Base-by-base conservation (phyloP, 805 yeast species). In the Candida easanensis region DNA sequence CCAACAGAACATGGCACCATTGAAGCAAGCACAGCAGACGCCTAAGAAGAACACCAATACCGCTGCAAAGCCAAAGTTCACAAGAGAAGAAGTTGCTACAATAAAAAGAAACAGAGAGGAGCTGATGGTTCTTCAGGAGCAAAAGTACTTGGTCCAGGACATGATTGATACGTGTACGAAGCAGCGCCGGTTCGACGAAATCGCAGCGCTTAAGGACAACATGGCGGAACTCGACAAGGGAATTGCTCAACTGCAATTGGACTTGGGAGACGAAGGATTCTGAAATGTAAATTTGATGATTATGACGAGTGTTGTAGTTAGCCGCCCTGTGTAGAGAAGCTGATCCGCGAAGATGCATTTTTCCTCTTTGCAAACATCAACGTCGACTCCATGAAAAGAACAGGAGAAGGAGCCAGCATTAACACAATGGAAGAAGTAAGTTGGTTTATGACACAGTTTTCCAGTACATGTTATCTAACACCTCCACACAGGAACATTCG, bases 81-180 rank as follows among this genome's bases (percentile, higher is more conserved):
- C 58, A 16, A 36, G 71, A 69, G 37, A 77, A 62, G 56, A 63
- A 2, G 71, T 81, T 4, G 72, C 76, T 39, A 75, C 81, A 49
- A 74, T 84, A 9, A 70, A 89, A 33, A 72, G 72, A 38, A 64
- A 71, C 21, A 65, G 93, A 36, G 91, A 88, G 51, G 82, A 84
- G 18, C 33, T 30, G 19, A 30, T 30, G 33, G 33, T 30, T 8
- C 64, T 88, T 57, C 83, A 83, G 47, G 98, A 90, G 58, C 98
- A 90, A 56, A 71, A 73, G 52, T 90, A 77, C 52, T 63, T 91
- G 47, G 80, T 91, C 3, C 77, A 79, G 45, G 72, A 78, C 14
- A 77, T 83, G 76, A 74, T 86, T 21, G 69, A 71, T 2, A 78
- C 73, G 13, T 78, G 82, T 28, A 30, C 18, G 33, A 30, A 30